Evolutionary conservation across 2,329 filamentous ascomycete species (phyloP).

Genomic region (Colletotrichum magnum): DNA sequence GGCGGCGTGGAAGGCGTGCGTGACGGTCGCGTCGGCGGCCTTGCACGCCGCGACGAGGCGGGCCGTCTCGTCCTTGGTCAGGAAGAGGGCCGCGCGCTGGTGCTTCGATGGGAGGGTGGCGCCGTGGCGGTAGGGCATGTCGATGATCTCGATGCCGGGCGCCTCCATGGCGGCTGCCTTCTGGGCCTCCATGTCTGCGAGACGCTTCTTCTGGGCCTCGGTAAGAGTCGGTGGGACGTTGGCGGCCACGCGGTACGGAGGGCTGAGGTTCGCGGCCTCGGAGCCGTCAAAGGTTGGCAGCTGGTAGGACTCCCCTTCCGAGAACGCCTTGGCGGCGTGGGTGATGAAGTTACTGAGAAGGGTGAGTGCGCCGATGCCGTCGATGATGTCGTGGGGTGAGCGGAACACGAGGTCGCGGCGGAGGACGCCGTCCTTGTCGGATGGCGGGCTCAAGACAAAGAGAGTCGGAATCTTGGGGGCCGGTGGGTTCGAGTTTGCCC

Average conservation of each 20-base stretch:
- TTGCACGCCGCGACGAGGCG: conserved; percentile 43
- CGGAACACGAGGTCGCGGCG: conserved; percentile 53
- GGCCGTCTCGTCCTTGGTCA: conserved; percentile 41
- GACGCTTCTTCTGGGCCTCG: conserved; percentile 34
- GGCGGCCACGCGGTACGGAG: conserved; percentile 47
- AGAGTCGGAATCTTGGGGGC: conserved; percentile 50
- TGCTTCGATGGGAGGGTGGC: conserved; percentile 42
- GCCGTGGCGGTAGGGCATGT: conserved; percentile 44
- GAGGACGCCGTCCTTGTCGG: conserved; percentile 7
- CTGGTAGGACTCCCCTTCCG: conserved; percentile 22
- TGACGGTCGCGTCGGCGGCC: conserved; percentile 44
- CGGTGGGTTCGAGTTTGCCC: conserved; percentile 53
- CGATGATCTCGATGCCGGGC: conserved; percentile 25
- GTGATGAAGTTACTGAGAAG: conserved; percentile 50
- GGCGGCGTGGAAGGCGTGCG: conserved; percentile 52
- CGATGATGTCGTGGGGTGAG: conserved; percentile 56
- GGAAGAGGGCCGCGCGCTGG: conserved; percentile 44
- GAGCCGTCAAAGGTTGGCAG: conserved; percentile 42
- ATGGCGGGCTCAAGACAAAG: conserved; percentile 47
- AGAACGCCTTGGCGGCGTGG: conserved; percentile 45
- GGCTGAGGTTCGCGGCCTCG: conserved; percentile 44
- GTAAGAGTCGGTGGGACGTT: conserved; percentile 39
- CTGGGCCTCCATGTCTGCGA: conserved; percentile 34
- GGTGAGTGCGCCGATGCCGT: conserved; percentile 55
- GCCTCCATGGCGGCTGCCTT: conserved; percentile 16